Conservation (phyloP, 2,329 filamentous ascomycete species). For the Aspergillus costaricaensis region DNA sequence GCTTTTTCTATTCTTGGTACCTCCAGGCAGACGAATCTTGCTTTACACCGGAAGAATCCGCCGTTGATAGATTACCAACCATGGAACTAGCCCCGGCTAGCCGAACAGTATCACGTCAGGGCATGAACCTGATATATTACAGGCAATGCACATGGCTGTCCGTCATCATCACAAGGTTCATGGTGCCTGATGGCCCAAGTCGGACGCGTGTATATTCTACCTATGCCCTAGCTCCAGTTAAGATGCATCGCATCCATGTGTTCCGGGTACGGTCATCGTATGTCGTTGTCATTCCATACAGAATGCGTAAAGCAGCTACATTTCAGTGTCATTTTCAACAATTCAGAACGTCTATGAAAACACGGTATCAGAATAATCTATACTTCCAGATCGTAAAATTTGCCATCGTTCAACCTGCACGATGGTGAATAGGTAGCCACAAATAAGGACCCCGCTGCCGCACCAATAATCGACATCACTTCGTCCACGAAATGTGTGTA, state of each 20-base stretch:
- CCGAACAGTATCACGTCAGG: slow-evolving; percentile 13
- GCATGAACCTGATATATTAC: neutral
- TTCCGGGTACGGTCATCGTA: neutral
- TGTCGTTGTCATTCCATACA: neutral
- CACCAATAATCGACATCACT: neutral
- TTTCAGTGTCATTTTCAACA: neutral
- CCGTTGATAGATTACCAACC: slow-evolving; percentile 11
- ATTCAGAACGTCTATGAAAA: neutral
- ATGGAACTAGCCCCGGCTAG: slow-evolving; percentile 14
- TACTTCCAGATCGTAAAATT: neutral
- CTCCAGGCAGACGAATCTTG: slow-evolving; percentile 4
- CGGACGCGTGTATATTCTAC: too few species aligned
- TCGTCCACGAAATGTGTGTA: neutral
- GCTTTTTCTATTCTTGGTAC: slow-evolving; percentile 7
- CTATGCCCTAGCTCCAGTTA: too few species aligned
- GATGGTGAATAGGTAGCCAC: neutral
- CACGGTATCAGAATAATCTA: neutral
- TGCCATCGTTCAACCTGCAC: neutral
- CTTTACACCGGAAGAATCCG: slow-evolving; percentile 10
- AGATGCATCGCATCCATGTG: neutral
- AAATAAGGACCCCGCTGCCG: neutral
- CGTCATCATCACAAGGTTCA: too few species aligned
- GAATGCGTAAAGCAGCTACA: neutral
- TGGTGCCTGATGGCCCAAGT: too few species aligned
- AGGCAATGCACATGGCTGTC: too few species aligned